Evolutionary conservation across 257 asterid species (phyloP).

Genomic region (Nemophila menziesii): DNA sequence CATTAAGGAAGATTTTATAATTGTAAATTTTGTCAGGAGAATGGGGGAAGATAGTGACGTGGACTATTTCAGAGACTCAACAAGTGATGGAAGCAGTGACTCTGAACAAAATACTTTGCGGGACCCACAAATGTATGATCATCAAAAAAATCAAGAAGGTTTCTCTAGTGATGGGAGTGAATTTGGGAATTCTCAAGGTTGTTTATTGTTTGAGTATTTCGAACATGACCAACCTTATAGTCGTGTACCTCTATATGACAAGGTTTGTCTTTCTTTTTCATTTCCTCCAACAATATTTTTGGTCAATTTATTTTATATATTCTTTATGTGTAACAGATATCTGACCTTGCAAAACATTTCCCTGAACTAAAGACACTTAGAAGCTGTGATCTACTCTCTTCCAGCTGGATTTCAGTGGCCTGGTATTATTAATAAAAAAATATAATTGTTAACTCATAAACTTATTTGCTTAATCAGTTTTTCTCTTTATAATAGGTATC

Average conservation of each 20-base stretch:
- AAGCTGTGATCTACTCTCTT: constrained; percentile 74
- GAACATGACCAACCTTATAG: constrained; percentile 65
- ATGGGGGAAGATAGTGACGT: constrained; percentile 83
- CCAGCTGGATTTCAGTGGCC: constrained; percentile 97
- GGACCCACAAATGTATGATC: constrained; percentile 38
- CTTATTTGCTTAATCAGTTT: background rate
- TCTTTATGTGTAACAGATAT: constrained; percentile 43
- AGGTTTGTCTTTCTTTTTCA: constrained; percentile 16
- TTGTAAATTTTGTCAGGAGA: constrained; percentile 50
- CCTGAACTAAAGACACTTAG: constrained; percentile 66
- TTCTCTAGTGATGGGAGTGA: constrained; percentile 90
- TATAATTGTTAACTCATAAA: background rate
- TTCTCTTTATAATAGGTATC: constrained; percentile 58
- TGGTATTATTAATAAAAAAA: constrained; percentile 33
- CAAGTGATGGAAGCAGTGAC: constrained; percentile 94
- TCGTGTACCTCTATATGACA: constrained; percentile 74
- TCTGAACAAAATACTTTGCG: constrained; percentile 50
- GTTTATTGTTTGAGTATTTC: constrained; percentile 68
- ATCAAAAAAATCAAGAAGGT: too few relatives aligned
- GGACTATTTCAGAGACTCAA: constrained; percentile 64
- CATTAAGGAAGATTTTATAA: too few relatives aligned
- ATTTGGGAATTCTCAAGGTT: constrained; percentile 53
- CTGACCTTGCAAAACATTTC: constrained; percentile 44
- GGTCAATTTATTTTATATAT: background rate
- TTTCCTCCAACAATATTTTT: background rate